Percentiles rank a stretch among this genome's conserved stretches.
These are phyloP conservation scores for Neurospora terricola DNA, from an alignment of 495 filamentous ascomycete species.

Conservation along the genomic window DNA sequence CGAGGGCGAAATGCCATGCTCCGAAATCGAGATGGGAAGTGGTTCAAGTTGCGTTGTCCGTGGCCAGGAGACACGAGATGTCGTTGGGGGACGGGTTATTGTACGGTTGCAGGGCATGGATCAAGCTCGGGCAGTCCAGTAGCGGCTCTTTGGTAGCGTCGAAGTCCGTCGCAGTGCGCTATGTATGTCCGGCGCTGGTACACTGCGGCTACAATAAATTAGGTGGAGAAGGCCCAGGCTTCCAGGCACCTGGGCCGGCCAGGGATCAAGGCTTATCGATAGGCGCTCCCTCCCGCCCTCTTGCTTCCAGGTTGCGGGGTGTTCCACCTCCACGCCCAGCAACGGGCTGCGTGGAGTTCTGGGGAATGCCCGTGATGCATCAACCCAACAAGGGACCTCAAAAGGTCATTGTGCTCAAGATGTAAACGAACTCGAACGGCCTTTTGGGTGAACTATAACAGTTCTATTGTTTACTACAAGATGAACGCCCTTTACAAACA, in stretches of 20 bases:
- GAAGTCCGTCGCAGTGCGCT: background rate
- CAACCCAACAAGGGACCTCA: background rate
- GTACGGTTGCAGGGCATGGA: background rate
- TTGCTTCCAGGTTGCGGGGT: background rate
- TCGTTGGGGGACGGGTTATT: background rate
- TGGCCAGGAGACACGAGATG: background rate
- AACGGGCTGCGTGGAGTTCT: background rate
- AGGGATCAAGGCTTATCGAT: background rate
- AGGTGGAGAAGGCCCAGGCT: background rate
- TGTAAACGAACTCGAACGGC: background rate
- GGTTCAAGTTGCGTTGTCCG: background rate
- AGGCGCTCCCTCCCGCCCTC: background rate
- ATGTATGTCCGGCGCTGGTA: background rate
- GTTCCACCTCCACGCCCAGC: background rate
- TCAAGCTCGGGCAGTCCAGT: background rate
- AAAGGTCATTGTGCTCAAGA: background rate
- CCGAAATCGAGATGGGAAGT: background rate
- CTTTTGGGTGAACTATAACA: background rate
- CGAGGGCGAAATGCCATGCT: background rate
- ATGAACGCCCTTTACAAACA: background rate
- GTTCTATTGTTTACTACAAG: background rate
- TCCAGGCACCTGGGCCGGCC: background rate
- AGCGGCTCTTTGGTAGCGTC: background rate
- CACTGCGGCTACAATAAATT: background rate
- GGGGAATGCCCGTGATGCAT: background rate